Percentiles rank a stretch among this genome's conserved stretches.
Conservation (phyloP, 129 eudicot species). For the carrot (Daucus carota) region DNA sequence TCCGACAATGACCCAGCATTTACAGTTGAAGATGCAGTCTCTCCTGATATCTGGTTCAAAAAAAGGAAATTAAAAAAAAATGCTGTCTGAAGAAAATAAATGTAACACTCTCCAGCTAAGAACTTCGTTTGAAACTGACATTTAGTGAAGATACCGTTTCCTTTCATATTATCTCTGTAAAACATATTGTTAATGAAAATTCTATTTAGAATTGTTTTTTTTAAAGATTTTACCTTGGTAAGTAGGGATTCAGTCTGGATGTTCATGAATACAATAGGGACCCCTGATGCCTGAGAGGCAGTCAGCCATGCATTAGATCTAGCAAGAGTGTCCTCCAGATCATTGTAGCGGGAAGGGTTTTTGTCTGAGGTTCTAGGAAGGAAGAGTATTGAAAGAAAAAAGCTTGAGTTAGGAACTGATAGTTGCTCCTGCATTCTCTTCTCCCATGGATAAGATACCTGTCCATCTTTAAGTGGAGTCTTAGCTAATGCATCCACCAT, state of each 20-base stretch:
- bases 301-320: slow-evolving; percentile 86
- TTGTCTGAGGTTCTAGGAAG: slow-evolving; percentile 65
- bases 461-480: slow-evolving; percentile 75
- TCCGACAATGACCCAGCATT: slow-evolving; percentile 67
- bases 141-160: background rate
- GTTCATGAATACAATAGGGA: slow-evolving; percentile 76
- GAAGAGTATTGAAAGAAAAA: slow-evolving; percentile 74
- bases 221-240: slow-evolving; percentile 61
- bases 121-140: background rate
- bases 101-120: background rate
- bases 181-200: background rate
- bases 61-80: background rate
- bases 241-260: slow-evolving; percentile 95
- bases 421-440: slow-evolving; percentile 65
- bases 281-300: slow-evolving; percentile 76
- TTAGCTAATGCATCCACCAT: slow-evolving; percentile 61
- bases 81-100: background rate
- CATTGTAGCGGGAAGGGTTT: slow-evolving; percentile 49
- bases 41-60: slow-evolving; percentile 72
- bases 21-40: slow-evolving; percentile 70
- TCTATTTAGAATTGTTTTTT: background rate
- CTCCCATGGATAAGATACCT: slow-evolving; percentile 83
- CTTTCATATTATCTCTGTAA: background rate
- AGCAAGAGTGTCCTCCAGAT: slow-evolving; percentile 83
- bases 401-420: slow-evolving; percentile 66